These are phyloP conservation scores for Geosmithia flava DNA, from an alignment of 2,329 filamentous ascomycete genomes.

Conservation along the genomic window DNA sequence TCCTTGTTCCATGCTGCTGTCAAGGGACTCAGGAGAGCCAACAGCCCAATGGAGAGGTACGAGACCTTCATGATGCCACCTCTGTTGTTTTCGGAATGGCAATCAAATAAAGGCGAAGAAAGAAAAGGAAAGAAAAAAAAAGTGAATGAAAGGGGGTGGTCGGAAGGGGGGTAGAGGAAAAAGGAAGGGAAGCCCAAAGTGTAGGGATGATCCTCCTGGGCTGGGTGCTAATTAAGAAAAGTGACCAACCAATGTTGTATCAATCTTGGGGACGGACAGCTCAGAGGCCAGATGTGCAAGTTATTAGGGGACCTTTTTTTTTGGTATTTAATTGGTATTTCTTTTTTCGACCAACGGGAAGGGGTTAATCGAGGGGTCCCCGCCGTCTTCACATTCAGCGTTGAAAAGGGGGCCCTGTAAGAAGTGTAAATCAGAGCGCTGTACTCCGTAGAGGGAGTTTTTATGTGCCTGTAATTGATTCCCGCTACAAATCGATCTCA, in stretches of 20 bases:
- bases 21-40: slow-evolving; percentile 54
- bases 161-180: not conserved
- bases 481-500: too few relatives aligned
- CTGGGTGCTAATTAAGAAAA: not conserved
- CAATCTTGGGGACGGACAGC: not conserved
- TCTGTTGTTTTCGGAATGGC: not conserved
- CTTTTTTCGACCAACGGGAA: too few relatives aligned
- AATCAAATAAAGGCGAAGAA: not conserved
- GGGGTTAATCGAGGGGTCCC: too few relatives aligned
- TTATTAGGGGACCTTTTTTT: not conserved
- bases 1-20: slow-evolving; percentile 77
- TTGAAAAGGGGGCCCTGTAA: too few relatives aligned
- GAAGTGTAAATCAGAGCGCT: too few relatives aligned
- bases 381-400: too few relatives aligned
- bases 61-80: slow-evolving; percentile 58
- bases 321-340: too few relatives aligned
- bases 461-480: too few relatives aligned
- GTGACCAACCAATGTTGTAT: not conserved
- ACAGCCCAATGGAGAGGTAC: slow-evolving; percentile 53
- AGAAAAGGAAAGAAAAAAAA: not conserved
- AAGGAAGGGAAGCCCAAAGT: not conserved
- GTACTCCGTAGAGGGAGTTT: too few relatives aligned
- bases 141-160: not conserved
- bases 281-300: not conserved
- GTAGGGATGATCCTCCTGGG: not conserved